phyloP scores from a whole-genome alignment of 169 alveolate species.

The Eimeria praecox region DNA sequence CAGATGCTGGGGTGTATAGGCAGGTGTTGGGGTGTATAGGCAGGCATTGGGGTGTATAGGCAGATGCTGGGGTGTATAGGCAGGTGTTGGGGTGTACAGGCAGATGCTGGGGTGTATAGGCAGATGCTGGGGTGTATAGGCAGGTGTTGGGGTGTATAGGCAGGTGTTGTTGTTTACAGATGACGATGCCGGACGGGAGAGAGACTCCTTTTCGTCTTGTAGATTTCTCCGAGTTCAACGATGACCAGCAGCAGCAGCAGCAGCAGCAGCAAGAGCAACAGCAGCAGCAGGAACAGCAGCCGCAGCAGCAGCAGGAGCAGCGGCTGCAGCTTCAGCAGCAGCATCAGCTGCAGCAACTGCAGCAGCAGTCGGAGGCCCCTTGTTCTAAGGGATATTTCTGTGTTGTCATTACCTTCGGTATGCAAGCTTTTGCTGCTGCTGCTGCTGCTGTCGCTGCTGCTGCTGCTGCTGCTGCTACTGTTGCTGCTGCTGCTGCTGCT shows the following conservation, averaged over 20 bases:
- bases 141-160: not conserved
- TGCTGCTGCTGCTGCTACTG: not conserved
- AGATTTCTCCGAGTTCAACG: slow-evolving; percentile 7
- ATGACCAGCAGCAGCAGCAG: not conserved
- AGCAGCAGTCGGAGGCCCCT: not conserved
- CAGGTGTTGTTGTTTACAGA: slow-evolving; percentile 9
- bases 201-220: slow-evolving; percentile 27
- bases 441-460: not conserved
- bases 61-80: not conserved
- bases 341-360: slow-evolving; percentile 7
- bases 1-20: not conserved
- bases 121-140: not conserved
- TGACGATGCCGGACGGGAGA: slow-evolving; percentile 10
- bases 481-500: not conserved
- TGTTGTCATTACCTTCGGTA: slow-evolving; percentile 46
- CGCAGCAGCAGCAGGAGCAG: slow-evolving; percentile 26
- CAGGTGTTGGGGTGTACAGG: too few relatives aligned
- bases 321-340: not conserved
- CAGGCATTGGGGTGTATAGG: not conserved
- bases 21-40: too few relatives aligned
- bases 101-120: not conserved
- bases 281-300: slow-evolving; percentile 41
- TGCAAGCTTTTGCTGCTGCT: not conserved
- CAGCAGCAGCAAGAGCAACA: slow-evolving; percentile 37
- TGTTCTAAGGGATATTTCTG: slow-evolving; percentile 67